Evolutionary conservation across 768 basidiomycete species (phyloP).

Genomic region (Exidia glandulosa): DNA sequence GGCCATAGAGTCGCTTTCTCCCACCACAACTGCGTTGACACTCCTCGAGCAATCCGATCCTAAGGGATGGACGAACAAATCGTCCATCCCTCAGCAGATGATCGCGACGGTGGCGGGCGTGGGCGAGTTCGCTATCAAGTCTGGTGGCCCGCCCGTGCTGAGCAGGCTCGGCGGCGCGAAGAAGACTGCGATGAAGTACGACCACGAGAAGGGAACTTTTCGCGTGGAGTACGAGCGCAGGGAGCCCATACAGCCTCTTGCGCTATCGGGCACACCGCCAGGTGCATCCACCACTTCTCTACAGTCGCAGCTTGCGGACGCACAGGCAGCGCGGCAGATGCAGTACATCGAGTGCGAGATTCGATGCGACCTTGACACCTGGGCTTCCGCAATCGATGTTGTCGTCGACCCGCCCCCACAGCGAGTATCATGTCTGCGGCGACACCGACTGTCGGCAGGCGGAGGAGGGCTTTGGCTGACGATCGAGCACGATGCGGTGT

Average conservation of each 20-base stretch:
- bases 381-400: conserved; percentile 74
- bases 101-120: conserved; percentile 79
- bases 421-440: conserved; percentile 65
- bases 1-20: conserved; percentile 92
- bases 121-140: conserved; percentile 92
- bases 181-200: conserved; percentile 64
- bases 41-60: conserved; percentile 95
- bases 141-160: conserved; percentile 86
- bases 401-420: conserved; percentile 90
- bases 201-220: conserved; percentile 75
- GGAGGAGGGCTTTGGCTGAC: conserved; percentile 95
- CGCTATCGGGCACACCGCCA: neutral
- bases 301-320: conserved; percentile 23
- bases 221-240: conserved; percentile 65
- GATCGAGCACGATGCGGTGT: conserved; percentile 73
- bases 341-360: conserved; percentile 74
- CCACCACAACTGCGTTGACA: conserved; percentile 87
- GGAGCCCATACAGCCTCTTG: neutral
- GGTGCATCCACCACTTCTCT: conserved; percentile 6
- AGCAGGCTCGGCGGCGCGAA: conserved; percentile 69
- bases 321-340: conserved; percentile 6
- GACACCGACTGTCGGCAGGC: conserved; percentile 74
- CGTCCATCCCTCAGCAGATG: conserved; percentile 90
- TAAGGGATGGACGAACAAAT: conserved; percentile 93
- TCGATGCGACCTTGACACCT: conserved; percentile 84